Evolutionary conservation across 768 basidiomycete species (phyloP), one percentile per base, ranked within the genome.

Genomic region (Mycena chlorophos): DNA sequence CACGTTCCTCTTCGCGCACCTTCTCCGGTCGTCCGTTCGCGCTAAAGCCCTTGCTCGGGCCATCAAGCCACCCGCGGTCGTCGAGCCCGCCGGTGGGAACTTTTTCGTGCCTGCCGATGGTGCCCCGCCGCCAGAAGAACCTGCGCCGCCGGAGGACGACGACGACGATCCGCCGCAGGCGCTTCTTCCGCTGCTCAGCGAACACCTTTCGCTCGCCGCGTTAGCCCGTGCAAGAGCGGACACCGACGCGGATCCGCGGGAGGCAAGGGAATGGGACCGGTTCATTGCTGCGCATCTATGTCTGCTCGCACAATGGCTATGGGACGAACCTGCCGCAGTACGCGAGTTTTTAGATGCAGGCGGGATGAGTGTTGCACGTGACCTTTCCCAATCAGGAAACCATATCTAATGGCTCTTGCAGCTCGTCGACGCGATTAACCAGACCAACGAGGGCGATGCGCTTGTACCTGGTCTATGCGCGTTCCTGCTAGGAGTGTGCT

Each of bases 361-460:
- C 20, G 94, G 93, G 49, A 73, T 99, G 47, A 89, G 91, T 51
- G 86, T 94, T 65, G 95, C 98, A 70, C 65, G 94, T 83, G 1
- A 31, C 22, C 46, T 53, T 12, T 25, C 26, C 14, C 26, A 26
- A 37, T 42, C 25, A 5, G 16, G 19, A n/a, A 1, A 12, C 56
- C 48, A 30, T 20, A 40, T 38, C 45, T 12, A 37, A 26, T 48
- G 38, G 22, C 25, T 42, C 3, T 22, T 4, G 43, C 64, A 96
- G 96, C 82, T 99, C 13, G 94, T 97, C 10, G 94, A 97, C 68
- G 93, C 93, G 6, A 88, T 98, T 60, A 94, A 96, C 50, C 95
- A 96, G 69, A 84, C 86, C 0, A 83, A 88, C 16, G 94, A 95
- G 52, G 78, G 85, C 0, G 96, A 98, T 66, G 83, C 85, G 5